Evolutionary conservation across 2,329 filamentous ascomycete genomes (phyloP).

Genomic region (Fusarium buharicum): DNA sequence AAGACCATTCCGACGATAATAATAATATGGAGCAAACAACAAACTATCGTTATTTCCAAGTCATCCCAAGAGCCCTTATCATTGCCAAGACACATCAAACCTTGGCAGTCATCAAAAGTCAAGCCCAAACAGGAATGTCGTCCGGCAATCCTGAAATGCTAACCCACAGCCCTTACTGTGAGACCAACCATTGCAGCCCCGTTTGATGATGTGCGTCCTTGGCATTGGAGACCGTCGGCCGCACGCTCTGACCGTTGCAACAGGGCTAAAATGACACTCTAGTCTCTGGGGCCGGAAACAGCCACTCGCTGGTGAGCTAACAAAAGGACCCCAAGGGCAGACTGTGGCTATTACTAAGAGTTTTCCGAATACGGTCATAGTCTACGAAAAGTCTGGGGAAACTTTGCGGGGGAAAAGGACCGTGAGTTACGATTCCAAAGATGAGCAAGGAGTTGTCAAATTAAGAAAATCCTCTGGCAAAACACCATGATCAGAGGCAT

Average conservation of each 20-base stretch:
- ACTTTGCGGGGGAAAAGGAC: slow-evolving; percentile 21
- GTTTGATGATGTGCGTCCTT: neutral
- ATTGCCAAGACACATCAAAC: slow-evolving; percentile 21
- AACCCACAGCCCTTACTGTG: neutral
- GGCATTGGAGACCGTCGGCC: slow-evolving; percentile 5
- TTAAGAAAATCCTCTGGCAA: slow-evolving; percentile 1
- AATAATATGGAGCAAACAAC: neutral
- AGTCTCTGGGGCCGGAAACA: neutral
- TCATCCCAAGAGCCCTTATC: slow-evolving; percentile 13
- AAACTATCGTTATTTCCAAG: neutral
- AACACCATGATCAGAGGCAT: slow-evolving; percentile 1
- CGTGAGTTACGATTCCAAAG: neutral
- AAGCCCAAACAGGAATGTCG: slow-evolving; percentile 22
- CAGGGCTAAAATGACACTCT: neutral
- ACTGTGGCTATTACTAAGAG: slow-evolving; percentile 17
- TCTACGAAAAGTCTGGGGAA: slow-evolving; percentile 24
- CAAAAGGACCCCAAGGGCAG: slow-evolving; percentile 1
- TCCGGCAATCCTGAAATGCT: slow-evolving; percentile 19
- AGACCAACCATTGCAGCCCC: neutral
- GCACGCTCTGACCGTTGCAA: slow-evolving; percentile 13
- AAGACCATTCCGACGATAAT: slow-evolving; percentile 12
- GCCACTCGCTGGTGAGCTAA: slow-evolving; percentile 2
- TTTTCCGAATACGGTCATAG: slow-evolving; percentile 10
- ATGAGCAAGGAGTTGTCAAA: slow-evolving; percentile 1
- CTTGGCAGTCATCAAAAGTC: slow-evolving; percentile 25